Evolutionary conservation across 768 basidiomycete species (phyloP).

Genomic region (Postia placenta): DNA sequence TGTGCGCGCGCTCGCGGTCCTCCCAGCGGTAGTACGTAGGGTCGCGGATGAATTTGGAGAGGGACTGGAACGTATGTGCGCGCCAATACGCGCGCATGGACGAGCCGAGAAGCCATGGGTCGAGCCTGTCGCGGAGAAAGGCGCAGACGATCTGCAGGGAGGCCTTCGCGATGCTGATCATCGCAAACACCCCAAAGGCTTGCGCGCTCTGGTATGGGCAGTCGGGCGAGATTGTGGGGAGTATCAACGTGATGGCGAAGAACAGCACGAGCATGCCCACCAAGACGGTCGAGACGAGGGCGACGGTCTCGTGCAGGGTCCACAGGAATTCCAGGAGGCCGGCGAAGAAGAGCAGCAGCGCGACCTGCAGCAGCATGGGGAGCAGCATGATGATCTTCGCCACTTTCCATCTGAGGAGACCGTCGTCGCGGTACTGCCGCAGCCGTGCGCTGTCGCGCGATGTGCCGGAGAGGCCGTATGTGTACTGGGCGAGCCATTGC

Average conservation of each 20-base stretch:
- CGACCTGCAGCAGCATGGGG: constrained; percentile 14
- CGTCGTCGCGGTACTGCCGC: constrained; percentile 20
- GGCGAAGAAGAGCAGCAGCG: constrained; percentile 16
- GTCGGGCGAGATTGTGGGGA: constrained; percentile 4
- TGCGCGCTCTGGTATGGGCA: constrained; percentile 13
- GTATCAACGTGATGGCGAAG: background rate
- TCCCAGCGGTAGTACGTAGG: constrained; percentile 8
- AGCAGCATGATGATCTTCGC: constrained; percentile 10
- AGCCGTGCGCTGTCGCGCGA: constrained; percentile 15
- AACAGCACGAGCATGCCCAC: constrained; percentile 4
- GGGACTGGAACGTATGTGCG: background rate
- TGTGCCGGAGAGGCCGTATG: constrained; percentile 13
- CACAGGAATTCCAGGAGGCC: constrained; percentile 18
- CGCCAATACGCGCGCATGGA: background rate
- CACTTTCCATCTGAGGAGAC: constrained; percentile 17
- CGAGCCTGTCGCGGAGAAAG: background rate
- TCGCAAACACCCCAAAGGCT: constrained; percentile 5
- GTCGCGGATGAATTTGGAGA: background rate
- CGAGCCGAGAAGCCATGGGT: background rate
- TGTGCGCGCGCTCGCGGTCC: constrained; percentile 9
- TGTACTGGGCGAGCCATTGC: constrained; percentile 21
- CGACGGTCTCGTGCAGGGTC: constrained; percentile 13
- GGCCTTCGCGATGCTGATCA: background rate
- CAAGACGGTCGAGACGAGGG: constrained; percentile 6
- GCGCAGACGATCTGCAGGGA: background rate